Evolutionary conservation across 129 eudicot genomes (phyloP).

Genomic region (Solidago caesia): DNA sequence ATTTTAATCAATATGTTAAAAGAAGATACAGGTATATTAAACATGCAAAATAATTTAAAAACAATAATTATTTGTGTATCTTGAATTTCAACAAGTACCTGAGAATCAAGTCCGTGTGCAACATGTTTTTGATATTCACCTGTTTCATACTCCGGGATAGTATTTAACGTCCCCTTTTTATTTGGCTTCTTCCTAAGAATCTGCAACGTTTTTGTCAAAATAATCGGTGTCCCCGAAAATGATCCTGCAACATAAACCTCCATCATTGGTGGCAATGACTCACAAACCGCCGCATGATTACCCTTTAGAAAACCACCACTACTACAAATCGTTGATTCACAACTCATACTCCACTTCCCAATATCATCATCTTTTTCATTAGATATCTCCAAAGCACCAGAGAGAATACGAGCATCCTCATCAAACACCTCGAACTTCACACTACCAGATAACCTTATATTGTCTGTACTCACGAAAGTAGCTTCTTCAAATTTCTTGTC

Average conservation of each 20-base stretch:
- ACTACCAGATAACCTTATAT: background rate
- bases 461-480: background rate
- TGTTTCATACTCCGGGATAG: background rate
- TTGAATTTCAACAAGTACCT: background rate
- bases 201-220: background rate
- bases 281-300: background rate
- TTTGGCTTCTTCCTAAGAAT: background rate
- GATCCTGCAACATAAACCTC: background rate
- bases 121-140: background rate
- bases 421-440: background rate
- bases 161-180: background rate
- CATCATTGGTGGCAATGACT: background rate
- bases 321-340: background rate
- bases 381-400: background rate
- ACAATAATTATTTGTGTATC: background rate
- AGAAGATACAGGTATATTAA: background rate
- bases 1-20: background rate
- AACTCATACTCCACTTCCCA: background rate
- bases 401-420: background rate
- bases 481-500: constrained; percentile 1
- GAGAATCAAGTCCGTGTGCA: background rate
- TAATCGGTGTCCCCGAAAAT: background rate
- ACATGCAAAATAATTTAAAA: background rate
- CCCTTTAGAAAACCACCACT: background rate
- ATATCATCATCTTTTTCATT: background rate